A percentile compares a stretch with the other conserved stretches of the same genome.
phyloP scores from a whole-genome alignment of 768 basidiomycete species.

The Paxillus ammoniavirescens region DNA sequence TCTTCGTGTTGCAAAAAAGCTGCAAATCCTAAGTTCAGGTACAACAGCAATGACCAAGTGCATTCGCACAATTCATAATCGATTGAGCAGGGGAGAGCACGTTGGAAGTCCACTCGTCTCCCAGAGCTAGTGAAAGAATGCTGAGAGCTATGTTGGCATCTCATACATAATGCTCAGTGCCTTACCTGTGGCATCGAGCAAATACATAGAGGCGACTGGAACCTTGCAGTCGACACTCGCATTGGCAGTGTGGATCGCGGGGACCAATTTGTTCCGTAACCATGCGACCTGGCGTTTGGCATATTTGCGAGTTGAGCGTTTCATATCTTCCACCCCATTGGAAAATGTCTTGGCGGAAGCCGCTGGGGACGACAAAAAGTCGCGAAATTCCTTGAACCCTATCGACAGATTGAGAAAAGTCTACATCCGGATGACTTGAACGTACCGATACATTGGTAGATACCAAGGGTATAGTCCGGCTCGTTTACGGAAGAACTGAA shows the following conservation, averaged over 20 bases:
- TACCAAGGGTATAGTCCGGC: conserved; percentile 71
- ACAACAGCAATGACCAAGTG: neutral
- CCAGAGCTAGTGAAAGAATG: conserved; percentile 39
- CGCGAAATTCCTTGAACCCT: conserved; percentile 93
- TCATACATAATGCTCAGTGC: conserved; percentile 7
- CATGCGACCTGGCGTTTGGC: conserved; percentile 90
- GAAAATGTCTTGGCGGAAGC: conserved; percentile 43
- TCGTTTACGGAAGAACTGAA: neutral
- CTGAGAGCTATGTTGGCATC: neutral
- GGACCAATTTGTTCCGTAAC: conserved; percentile 88
- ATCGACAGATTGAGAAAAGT: conserved; percentile 9
- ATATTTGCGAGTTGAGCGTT: conserved; percentile 84
- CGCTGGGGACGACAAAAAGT: conserved; percentile 51
- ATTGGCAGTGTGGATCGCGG: conserved; percentile 56
- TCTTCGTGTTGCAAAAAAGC: conserved; percentile 51
- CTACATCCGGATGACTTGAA: neutral
- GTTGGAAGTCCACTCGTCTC: conserved; percentile 54
- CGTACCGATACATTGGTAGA: conserved; percentile 92
- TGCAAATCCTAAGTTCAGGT: conserved; percentile 25
- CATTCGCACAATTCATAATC: conserved; percentile 46
- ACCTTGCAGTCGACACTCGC: conserved; percentile 22
- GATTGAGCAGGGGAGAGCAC: conserved; percentile 51
- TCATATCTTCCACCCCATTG: conserved; percentile 74
- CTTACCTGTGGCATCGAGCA: conserved; percentile 69
- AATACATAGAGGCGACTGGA: conserved; percentile 44